Conservation (phyloP, 495 filamentous ascomycete genomes). For the Hypoxylon crocopeplum region DNA sequence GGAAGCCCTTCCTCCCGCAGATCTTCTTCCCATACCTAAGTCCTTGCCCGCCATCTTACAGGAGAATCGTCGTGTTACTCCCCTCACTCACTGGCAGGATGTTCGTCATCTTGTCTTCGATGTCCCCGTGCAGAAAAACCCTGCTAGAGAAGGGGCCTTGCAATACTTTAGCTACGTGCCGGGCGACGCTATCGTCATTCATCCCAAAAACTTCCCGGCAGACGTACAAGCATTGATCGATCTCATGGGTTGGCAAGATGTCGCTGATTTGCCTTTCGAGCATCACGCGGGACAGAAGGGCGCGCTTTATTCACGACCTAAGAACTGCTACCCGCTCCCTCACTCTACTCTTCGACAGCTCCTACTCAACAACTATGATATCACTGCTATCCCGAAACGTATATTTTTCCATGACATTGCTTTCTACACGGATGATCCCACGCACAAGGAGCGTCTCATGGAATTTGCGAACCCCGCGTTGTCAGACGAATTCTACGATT, state of each 20-base stretch:
- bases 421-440: slow-evolving; percentile 71
- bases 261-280: slow-evolving; percentile 66
- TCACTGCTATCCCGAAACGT: slow-evolving; percentile 86
- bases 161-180: slow-evolving; percentile 57
- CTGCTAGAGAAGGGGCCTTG: slow-evolving; percentile 21
- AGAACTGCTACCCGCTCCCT: slow-evolving; percentile 42
- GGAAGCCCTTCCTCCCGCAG: slow-evolving; percentile 41
- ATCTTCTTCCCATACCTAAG: slow-evolving; percentile 63
- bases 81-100: slow-evolving; percentile 87
- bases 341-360: slow-evolving; percentile 75
- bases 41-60: slow-evolving; percentile 51
- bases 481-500: slow-evolving; percentile 93
- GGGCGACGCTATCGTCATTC: slow-evolving; percentile 79
- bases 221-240: slow-evolving; percentile 79
- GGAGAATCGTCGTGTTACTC: slow-evolving; percentile 76
- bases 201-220: slow-evolving; percentile 81
- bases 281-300: slow-evolving; percentile 51
- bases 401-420: slow-evolving; percentile 80
- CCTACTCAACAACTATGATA: slow-evolving; percentile 81
- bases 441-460: slow-evolving; percentile 78
- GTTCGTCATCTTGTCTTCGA: slow-evolving; percentile 77
- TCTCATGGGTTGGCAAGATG: slow-evolving; percentile 74
- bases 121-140: slow-evolving; percentile 42
- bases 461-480: slow-evolving; percentile 81
- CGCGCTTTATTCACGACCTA: slow-evolving; percentile 31